phyloP scores from a whole-genome alignment of 2,329 filamentous ascomycete species.

The Sporothrix euskadiensis region DNA sequence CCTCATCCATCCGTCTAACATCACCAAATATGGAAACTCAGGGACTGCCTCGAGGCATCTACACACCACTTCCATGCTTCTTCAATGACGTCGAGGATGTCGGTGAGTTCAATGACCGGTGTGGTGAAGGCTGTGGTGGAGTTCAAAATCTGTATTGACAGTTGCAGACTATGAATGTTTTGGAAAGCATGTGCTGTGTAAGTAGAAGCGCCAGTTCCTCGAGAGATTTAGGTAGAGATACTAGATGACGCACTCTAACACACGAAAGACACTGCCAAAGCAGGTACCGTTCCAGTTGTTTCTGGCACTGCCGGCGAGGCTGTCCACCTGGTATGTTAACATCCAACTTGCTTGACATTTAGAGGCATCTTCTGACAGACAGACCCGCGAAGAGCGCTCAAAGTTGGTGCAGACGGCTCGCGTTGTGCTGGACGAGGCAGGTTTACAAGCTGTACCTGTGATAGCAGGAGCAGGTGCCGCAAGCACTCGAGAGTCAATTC shows the following conservation, averaged over 20 bases:
- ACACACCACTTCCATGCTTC: constrained; percentile 30
- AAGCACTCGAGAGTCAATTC: constrained; percentile 41
- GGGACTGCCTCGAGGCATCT: constrained; percentile 28
- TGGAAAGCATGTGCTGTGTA: constrained; percentile 26
- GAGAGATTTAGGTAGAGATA: background rate
- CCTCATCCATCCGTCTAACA: background rate
- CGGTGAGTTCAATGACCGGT: background rate
- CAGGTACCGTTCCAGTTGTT: constrained; percentile 28
- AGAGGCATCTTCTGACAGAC: background rate
- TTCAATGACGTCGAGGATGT: constrained; percentile 27
- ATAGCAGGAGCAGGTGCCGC: constrained; percentile 48
- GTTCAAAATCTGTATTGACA: background rate
- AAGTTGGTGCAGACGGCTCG: constrained; percentile 24
- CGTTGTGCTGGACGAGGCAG: constrained; percentile 26
- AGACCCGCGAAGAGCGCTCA: constrained; percentile 27
- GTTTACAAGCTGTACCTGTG: constrained; percentile 43
- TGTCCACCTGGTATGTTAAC: constrained; percentile 20
- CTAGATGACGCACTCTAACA: background rate
- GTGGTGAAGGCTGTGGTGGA: no score
- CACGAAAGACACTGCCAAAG: constrained; percentile 8
- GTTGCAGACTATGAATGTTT: constrained; percentile 24
- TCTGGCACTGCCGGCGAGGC: constrained; percentile 30
- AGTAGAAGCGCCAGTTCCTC: background rate
- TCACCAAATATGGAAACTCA: background rate
- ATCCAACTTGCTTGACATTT: background rate